phyloP scores from a whole-genome alignment of 306 rosid species.

The Ziziphus jujuba region DNA sequence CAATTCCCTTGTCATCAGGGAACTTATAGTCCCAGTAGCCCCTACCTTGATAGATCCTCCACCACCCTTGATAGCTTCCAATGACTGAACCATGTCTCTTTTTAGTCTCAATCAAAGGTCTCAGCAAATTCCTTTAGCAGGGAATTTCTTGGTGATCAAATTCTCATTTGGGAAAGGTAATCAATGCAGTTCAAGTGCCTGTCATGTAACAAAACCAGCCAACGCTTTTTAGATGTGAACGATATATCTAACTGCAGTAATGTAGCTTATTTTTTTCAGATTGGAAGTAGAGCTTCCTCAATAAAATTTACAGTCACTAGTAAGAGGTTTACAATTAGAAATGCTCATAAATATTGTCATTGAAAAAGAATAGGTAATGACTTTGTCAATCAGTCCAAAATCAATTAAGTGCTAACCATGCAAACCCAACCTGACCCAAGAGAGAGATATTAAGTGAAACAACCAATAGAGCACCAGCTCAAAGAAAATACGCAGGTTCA shows the following conservation, averaged over 20 bases:
- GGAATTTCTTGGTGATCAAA: constrained; percentile 2
- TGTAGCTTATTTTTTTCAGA: constrained; percentile 17
- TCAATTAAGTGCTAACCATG: not conserved
- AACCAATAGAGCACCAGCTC: no score
- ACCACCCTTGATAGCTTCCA: constrained; percentile 68
- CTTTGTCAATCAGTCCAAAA: no score
- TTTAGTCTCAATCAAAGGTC: constrained; percentile 29
- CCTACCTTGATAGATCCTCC: constrained; percentile 88
- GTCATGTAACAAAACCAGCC: constrained; percentile 33
- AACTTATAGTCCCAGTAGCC: constrained; percentile 75
- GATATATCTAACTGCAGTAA: constrained; percentile 10
- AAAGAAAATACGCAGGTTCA: no score
- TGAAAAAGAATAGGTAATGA: not conserved
- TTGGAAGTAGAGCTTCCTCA: not conserved
- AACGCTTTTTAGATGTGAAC: constrained; percentile 26
- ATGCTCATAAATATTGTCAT: not conserved
- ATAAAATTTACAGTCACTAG: not conserved
- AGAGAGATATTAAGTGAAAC: no score
- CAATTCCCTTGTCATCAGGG: constrained; percentile 87
- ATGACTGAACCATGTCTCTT: constrained; percentile 63
- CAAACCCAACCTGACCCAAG: not conserved
- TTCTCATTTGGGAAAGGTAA: constrained; percentile 15
- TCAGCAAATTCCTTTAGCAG: constrained; percentile 24
- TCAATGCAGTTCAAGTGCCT: constrained; percentile 40
- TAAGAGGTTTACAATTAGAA: constrained; percentile 5